Evolutionary conservation across 1,284 basidiomycete species (phyloP).

Genomic region (Kwoniella shivajii): DNA sequence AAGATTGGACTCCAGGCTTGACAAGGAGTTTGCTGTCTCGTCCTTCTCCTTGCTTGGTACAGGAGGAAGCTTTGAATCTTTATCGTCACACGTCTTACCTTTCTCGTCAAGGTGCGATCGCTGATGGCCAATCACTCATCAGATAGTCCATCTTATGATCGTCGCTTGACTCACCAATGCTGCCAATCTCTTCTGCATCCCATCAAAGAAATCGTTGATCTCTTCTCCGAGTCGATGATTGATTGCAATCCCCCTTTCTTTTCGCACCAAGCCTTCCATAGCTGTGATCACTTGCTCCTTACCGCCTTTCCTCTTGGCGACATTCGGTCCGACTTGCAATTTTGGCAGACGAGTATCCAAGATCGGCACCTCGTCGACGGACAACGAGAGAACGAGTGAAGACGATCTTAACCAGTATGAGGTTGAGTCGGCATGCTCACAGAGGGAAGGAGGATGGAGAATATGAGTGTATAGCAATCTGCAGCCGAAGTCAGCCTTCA

Average conservation of each 20-base stretch:
- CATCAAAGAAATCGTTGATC: constrained; percentile 9
- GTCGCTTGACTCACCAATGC: constrained; percentile 17
- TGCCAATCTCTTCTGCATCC: constrained; percentile 9
- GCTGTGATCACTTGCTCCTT: constrained; percentile 18
- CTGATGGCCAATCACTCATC: no score
- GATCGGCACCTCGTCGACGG: constrained; percentile 16
- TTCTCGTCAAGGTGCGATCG: no score
- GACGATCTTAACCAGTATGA: constrained; percentile 7
- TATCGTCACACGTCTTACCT: no score
- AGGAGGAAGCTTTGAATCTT: no score
- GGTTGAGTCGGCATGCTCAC: constrained; percentile 13
- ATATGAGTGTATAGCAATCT: constrained; percentile 31
- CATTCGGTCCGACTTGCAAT: constrained; percentile 43
- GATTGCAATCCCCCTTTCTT: constrained; percentile 4
- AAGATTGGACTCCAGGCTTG: no score
- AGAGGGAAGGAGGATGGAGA: constrained; percentile 22
- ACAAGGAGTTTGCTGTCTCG: no score
- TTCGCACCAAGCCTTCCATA: constrained; percentile 19
- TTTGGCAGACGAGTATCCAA: constrained; percentile 40
- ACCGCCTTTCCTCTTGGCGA: constrained; percentile 35
- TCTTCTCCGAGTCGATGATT: neutral
- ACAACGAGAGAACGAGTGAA: constrained; percentile 13
- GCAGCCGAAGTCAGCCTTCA: neutral
- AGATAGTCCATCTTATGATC: no score
- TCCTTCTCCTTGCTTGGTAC: no score